Evolutionary conservation across 768 basidiomycete genomes (phyloP), one percentile per base, ranked within the genome.

Genomic region (Gymnopilus junonius): DNA sequence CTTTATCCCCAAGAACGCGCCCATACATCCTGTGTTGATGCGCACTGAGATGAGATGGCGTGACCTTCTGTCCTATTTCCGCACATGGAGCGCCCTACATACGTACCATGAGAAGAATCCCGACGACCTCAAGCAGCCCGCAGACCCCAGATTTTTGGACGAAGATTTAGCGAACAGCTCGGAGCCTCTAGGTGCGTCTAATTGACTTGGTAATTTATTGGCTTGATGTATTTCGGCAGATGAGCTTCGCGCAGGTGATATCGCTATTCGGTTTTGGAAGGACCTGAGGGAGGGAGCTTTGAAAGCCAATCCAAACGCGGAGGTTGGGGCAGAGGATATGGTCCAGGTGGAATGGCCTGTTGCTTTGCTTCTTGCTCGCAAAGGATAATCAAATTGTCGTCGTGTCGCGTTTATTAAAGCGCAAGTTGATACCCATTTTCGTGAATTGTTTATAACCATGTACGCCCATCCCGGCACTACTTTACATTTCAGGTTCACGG

Each of bases 21-120:
- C 73, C 42, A 62, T 75, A 7, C 67, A 74, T 12, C 85, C 84
- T 1, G 78, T 88, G 54, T 78, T 90, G 62, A 76, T 94, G 76
- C 79, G 74, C 21, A 85, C 85, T 67, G 76, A 71, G 39, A 85
- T 89, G 82, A 82, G 84, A 0, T 91, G 89, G 90, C 79, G 82
- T 12, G 85, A 85, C 59, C 75, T 94, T 0, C 79, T 90, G 5
- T 83, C 79, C 1, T 94, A 93, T 70, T 77, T 94, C 20, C 79
- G 85, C 50, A 92, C 92, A 0, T 89, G 84, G 79, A 92, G 89
- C 67, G 77, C 91, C 1, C 75, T 92, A 53, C 86, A 90, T 63
- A 85, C 84, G 12, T 94, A 84, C 72, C 84, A 87, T 63, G 88
- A 90, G 65, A 69, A 69, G 11, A 82, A 87, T 69, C 90, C 91